Evolutionary conservation across 2,329 filamentous ascomycete species (phyloP).

Genomic region (Paramyrothecium roridum): DNA sequence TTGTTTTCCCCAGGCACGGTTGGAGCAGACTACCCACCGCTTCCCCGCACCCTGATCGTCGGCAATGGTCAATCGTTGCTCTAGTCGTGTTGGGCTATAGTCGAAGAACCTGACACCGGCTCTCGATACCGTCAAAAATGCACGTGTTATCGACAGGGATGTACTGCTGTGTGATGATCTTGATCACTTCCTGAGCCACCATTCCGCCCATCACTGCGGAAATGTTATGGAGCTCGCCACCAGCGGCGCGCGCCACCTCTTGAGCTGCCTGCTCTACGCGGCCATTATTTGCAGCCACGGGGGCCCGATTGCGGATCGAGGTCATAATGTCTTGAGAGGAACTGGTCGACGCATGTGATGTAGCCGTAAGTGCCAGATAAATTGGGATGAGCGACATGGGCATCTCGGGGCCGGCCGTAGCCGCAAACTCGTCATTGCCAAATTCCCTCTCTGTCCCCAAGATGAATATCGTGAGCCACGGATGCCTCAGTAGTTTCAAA

Average conservation of each 20-base stretch:
- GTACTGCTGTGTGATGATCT: constrained; percentile 75
- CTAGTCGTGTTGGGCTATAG: constrained; percentile 29
- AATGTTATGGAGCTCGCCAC: constrained; percentile 89
- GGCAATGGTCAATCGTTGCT: background rate
- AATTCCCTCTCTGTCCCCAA: constrained; percentile 47
- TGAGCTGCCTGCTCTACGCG: constrained; percentile 53
- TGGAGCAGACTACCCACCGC: background rate
- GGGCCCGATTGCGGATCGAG: constrained; percentile 38
- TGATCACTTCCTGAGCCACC: constrained; percentile 96
- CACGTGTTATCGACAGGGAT: constrained; percentile 69
- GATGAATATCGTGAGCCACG: too few species aligned
- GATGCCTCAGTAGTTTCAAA: too few species aligned
- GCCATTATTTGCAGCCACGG: constrained; percentile 45
- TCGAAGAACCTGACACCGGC: constrained; percentile 56
- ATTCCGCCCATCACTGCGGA: constrained; percentile 85
- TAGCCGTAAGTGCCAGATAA: constrained; percentile 63
- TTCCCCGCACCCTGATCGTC: background rate
- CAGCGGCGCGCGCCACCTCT: constrained; percentile 72
- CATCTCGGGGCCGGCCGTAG: constrained; percentile 41
- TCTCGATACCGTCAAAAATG: constrained; percentile 66
- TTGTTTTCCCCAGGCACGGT: background rate
- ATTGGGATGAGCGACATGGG: constrained; percentile 63
- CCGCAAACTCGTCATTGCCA: constrained; percentile 49
- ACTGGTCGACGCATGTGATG: constrained; percentile 39
- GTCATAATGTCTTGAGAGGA: constrained; percentile 53